Percentiles rank a stretch among this genome's conserved stretches.
These are phyloP conservation scores for Pouteria campechiana DNA, from an alignment of 179 eudicot species.

Conservation along the genomic window DNA sequence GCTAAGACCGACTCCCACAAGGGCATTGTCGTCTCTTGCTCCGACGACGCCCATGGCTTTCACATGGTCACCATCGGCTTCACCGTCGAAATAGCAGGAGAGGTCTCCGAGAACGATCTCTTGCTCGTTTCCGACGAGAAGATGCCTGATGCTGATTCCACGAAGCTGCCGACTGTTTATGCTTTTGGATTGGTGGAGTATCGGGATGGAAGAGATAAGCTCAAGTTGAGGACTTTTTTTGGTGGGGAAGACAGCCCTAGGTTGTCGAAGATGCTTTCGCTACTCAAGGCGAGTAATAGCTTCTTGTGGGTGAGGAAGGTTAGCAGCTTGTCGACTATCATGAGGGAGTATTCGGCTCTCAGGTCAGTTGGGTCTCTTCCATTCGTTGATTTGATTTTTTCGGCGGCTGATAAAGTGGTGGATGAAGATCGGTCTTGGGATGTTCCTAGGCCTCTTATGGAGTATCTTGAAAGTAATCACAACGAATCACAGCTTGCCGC, in stretches of 20 bases:
- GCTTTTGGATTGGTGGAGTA: constrained; percentile 88
- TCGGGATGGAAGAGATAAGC: constrained; percentile 32
- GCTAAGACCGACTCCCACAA: no score
- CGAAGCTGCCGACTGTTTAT: constrained; percentile 39
- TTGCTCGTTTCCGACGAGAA: constrained; percentile 49
- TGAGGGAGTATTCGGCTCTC: constrained; percentile 81
- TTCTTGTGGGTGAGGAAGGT: constrained; percentile 25
- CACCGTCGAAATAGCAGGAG: constrained; percentile 20
- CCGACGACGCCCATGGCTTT: constrained; percentile 54
- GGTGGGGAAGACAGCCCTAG: constrained; percentile 55
- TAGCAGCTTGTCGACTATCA: constrained; percentile 89
- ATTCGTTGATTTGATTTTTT: constrained; percentile 73
- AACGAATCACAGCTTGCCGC: constrained; percentile 81
- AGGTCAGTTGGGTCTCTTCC: constrained; percentile 68
- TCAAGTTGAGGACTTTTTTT: constrained; percentile 54
- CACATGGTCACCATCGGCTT: constrained; percentile 29
- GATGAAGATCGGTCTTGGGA: constrained; percentile 58
- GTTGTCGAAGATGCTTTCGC: constrained; percentile 46
- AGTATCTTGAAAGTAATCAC: constrained; percentile 70
- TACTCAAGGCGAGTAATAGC: constrained; percentile 8
- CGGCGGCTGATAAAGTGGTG: constrained; percentile 44
- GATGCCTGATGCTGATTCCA: no score
- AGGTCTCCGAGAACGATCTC: constrained; percentile 55
- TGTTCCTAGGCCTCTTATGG: constrained; percentile 57
- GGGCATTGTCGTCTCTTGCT: not conserved